Base-by-base conservation (phyloP, 2,329 filamentous ascomycete genomes). In the Tolypocladium amazonense region DNA sequence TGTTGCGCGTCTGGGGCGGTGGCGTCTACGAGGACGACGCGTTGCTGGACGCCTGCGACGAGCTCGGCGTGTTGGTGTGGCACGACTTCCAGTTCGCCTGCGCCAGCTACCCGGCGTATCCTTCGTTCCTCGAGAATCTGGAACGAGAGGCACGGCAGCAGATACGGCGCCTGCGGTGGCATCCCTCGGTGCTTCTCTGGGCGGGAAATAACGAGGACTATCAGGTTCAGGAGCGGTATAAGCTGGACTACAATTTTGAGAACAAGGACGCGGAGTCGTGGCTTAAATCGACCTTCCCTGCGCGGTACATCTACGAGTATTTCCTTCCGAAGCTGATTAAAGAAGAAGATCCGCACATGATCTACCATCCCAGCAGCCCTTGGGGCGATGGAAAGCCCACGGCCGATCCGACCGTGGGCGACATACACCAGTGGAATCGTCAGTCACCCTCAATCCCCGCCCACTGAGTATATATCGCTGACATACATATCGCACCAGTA, bases 171-270 rank as follows among this genome's bases (percentile, higher is more conserved):
- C 68, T 87, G 39, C 74, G 82, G 56, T 77, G 81, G 57, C 84
- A 86, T 63, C 81, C 90, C 0, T 89, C 83, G 0, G 80, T 94
- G 60, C 82, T 89, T 12, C 83, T 93, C 54, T 93, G 86, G 75
- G 88, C 88, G 7, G 90, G 90, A 1, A 93, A 92, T 70, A 94
- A 94, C 65, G 90, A 93, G 70, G 89, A 78, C 67, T 93, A 93
- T 69, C 87, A 91, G 70, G 87, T 92, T 15, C 84, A 88, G 65
- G 88, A 92, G 70, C 77, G 80, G 20, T 84, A 82, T 63, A 78
- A 81, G 2, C 77, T 93, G 59, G 85, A 84, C 4, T 93, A 93
- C 69, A 75, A 92, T 67, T 88, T 83, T 63, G 79, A 84, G 25
- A 86, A 93, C 74, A 89, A 88, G 65, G 80, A 91, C 63, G 84